Conservation (phyloP, 345 rosid species). For the Euphorbia tirucalli region DNA sequence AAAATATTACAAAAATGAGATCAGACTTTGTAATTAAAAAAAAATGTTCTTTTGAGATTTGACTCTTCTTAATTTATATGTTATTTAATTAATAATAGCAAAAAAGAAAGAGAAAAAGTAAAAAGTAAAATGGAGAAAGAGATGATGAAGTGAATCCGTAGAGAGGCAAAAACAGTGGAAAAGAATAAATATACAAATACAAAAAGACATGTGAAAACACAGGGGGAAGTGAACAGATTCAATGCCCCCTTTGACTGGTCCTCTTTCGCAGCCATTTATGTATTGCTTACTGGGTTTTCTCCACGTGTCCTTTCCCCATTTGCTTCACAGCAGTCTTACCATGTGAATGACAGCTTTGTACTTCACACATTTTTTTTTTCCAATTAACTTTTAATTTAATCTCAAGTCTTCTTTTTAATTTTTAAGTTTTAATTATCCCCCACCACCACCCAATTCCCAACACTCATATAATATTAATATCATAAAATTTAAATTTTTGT, state of each 20-base stretch:
- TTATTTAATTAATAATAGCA: too few relatives aligned
- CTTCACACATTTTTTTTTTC: too few relatives aligned
- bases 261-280: constrained; percentile 21
- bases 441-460: background rate
- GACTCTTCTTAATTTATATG: too few relatives aligned
- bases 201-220: background rate
- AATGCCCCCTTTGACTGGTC: constrained; percentile 26
- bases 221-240: background rate
- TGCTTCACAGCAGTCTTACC: constrained; percentile 26
- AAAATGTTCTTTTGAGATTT: too few relatives aligned
- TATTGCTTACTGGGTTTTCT: constrained; percentile 18
- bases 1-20: too few relatives aligned
- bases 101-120: background rate
- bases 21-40: too few relatives aligned
- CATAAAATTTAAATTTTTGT: too few relatives aligned
- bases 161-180: background rate
- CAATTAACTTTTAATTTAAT: background rate
- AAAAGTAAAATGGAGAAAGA: too few relatives aligned
- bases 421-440: background rate
- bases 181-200: too few relatives aligned
- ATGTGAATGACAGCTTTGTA: constrained; percentile 55
- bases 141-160: background rate
- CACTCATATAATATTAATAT: background rate
- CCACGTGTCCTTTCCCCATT: constrained; percentile 39
- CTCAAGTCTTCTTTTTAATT: constrained; percentile 11